A percentile compares a stretch with the other conserved stretches of the same genome.
Conservation (phyloP, 2,329 filamentous ascomycete genomes). For the Chaetomium globosum region DNA sequence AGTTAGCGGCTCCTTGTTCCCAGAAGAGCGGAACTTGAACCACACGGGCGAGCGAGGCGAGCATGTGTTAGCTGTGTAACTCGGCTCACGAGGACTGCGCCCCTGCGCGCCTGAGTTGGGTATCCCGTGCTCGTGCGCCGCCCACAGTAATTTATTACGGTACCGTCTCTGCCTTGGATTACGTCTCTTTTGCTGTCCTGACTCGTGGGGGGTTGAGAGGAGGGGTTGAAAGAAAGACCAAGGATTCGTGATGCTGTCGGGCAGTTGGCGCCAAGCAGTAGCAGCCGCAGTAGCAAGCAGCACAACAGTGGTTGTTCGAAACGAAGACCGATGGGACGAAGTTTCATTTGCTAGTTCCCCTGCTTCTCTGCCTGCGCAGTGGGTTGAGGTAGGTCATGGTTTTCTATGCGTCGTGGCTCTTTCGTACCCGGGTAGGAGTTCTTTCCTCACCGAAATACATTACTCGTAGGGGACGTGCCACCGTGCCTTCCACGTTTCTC, state of each 20-base stretch:
- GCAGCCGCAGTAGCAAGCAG: background rate
- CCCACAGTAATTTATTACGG: conserved; percentile 1
- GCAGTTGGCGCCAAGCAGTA: background rate
- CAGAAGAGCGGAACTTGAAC: conserved; percentile 9
- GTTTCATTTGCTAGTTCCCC: background rate
- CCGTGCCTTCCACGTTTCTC: conserved; percentile 7
- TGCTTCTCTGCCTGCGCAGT: background rate
- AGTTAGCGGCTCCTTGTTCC: background rate
- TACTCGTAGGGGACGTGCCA: background rate
- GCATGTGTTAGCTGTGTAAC: background rate
- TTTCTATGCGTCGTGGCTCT: background rate
- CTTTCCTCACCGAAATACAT: background rate
- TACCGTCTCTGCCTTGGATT: background rate
- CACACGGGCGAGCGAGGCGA: background rate
- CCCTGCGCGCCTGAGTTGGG: conserved; percentile 25
- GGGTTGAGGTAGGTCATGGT: background rate
- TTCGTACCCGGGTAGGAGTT: background rate
- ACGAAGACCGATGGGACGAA: background rate
- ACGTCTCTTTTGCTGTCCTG: background rate
- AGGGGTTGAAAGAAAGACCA: background rate
- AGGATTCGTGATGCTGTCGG: background rate
- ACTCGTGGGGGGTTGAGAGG: background rate
- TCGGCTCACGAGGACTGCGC: conserved; percentile 1
- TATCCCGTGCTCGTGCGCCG: conserved; percentile 12
- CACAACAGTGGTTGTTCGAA: background rate